Evolutionary conservation across 768 basidiomycete species (phyloP).

Genomic region (Pholiota conissans): DNA sequence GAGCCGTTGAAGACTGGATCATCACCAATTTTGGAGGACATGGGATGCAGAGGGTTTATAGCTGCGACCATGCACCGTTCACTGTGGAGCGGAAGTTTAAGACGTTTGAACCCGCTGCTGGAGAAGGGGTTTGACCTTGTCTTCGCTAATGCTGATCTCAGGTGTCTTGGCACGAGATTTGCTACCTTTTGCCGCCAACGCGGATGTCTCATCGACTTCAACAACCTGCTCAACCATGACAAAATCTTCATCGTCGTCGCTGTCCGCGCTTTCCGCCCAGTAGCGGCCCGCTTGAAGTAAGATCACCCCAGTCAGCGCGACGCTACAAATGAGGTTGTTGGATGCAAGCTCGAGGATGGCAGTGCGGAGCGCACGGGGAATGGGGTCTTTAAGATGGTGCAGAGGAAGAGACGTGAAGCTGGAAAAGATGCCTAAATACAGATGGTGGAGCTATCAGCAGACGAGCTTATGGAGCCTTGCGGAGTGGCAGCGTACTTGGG

Average conservation of each 20-base stretch:
- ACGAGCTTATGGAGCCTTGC: background rate
- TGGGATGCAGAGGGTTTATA: background rate
- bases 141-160: constrained; percentile 27
- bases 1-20: background rate
- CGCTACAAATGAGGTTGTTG: constrained; percentile 82
- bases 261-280: constrained; percentile 80
- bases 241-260: constrained; percentile 49
- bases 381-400: constrained; percentile 51
- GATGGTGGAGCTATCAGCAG: constrained; percentile 6
- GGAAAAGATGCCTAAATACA: constrained; percentile 48
- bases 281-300: constrained; percentile 81
- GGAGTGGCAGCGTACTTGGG: constrained; percentile 57
- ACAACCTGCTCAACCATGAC: constrained; percentile 23
- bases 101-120: constrained; percentile 25
- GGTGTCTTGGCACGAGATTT: constrained; percentile 33
- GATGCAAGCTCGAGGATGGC: constrained; percentile 81
- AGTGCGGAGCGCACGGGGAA: constrained; percentile 61
- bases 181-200: constrained; percentile 18
- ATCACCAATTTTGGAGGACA: background rate
- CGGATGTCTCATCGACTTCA: constrained; percentile 10
- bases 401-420: constrained; percentile 61
- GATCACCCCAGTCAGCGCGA: constrained; percentile 84
- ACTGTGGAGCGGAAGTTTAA: constrained; percentile 5
- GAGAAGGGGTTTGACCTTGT: constrained; percentile 29
- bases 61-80: background rate